phyloP scores from a whole-genome alignment of 2,329 filamentous ascomycete genomes.

The Verticillium klebahnii region DNA sequence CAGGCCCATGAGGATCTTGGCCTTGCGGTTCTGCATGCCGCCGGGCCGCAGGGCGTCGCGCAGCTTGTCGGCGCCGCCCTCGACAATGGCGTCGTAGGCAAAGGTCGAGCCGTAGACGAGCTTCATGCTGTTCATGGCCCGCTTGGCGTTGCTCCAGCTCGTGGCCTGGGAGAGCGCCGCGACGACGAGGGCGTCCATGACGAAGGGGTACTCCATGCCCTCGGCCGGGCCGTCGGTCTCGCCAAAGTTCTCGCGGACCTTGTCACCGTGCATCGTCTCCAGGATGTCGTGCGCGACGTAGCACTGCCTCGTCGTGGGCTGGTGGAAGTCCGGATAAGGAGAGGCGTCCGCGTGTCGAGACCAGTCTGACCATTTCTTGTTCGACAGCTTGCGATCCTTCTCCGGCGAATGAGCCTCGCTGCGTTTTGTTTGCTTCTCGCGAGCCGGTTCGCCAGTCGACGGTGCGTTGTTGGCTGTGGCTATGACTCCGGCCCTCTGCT shows the following conservation, averaged over 20 bases:
- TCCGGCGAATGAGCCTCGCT: too few species aligned
- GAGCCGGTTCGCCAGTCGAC: too few species aligned
- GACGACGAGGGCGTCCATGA: constrained; percentile 6
- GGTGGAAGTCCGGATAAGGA: constrained; percentile 1
- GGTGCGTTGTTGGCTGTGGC: too few species aligned
- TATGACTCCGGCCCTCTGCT: too few species aligned
- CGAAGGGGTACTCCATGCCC: neutral
- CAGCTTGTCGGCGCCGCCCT: constrained; percentile 4
- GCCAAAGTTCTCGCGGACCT: constrained; percentile 1
- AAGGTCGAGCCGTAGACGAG: constrained; percentile 4
- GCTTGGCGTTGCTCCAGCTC: constrained; percentile 6
- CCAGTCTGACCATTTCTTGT: neutral
- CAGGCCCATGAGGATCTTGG: constrained; percentile 4
- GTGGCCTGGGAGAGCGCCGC: constrained; percentile 6
- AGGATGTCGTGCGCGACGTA: neutral
- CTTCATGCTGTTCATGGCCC: constrained; percentile 4
- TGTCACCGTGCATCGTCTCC: constrained; percentile 1
- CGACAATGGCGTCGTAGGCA: constrained; percentile 1
- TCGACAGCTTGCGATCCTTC: neutral
- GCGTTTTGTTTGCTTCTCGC: too few species aligned
- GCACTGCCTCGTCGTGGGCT: neutral
- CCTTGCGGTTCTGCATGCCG: constrained; percentile 5
- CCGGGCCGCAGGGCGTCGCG: constrained; percentile 1
- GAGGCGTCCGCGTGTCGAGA: neutral
- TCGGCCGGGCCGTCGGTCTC: neutral